Conservation (phyloP, 768 basidiomycete genomes). For the Bullera alba region DNA sequence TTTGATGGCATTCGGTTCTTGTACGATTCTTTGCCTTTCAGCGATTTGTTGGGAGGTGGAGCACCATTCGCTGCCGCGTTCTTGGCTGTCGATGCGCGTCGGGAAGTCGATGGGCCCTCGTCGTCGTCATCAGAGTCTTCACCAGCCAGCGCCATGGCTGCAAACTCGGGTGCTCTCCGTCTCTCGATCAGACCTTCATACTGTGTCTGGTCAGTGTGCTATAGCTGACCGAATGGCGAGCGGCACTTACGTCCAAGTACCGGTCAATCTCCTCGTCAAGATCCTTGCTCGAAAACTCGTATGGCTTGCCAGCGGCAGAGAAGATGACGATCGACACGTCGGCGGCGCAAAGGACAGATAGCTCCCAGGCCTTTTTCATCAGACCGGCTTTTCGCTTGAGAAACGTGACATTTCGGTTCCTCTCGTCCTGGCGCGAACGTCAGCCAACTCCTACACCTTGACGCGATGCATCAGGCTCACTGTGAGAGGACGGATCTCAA, state of each 20-base stretch:
- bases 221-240: not conserved
- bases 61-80: slow-evolving; percentile 2
- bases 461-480: slow-evolving; percentile 19
- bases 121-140: slow-evolving; percentile 43
- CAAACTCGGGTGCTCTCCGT: slow-evolving; percentile 39
- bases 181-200: slow-evolving; percentile 45
- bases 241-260: slow-evolving; percentile 34
- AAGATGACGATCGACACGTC: slow-evolving; percentile 45
- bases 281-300: slow-evolving; percentile 41
- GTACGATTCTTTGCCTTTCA: slow-evolving; percentile 38
- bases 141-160: slow-evolving; percentile 35
- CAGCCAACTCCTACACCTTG: not conserved
- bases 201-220: slow-evolving; percentile 10
- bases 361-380: slow-evolving; percentile 47
- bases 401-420: slow-evolving; percentile 46
- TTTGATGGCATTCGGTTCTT: slow-evolving; percentile 15
- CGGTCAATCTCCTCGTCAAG: slow-evolving; percentile 38
- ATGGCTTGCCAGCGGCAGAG: slow-evolving; percentile 36
- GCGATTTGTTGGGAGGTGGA: slow-evolving; percentile 11
- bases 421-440: slow-evolving; percentile 33
- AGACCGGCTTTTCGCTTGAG: slow-evolving; percentile 46
- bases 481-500: slow-evolving; percentile 40
- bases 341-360: slow-evolving; percentile 42
- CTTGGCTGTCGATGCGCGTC: slow-evolving; percentile 2
- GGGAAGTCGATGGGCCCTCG: slow-evolving; percentile 14